Base-by-base conservation (phyloP, 352 stramenopile species). In the Phytophthora idaei region DNA sequence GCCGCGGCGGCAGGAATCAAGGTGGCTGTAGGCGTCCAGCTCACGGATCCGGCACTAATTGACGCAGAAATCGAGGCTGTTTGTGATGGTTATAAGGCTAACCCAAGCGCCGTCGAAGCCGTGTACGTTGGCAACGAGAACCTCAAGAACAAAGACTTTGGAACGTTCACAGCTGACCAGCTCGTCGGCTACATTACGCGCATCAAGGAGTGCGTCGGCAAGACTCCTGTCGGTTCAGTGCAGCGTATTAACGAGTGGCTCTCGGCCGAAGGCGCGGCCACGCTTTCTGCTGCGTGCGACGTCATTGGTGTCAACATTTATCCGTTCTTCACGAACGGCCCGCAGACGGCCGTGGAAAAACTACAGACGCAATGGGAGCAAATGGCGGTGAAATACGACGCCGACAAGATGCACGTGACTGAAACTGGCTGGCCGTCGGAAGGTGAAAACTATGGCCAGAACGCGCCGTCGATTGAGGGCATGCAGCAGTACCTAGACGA, bases 121-220 rank as follows among this genome's bases (percentile, higher is more conserved):
- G 85, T 94, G 32, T 93, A 89, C 60, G 80, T 90, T 34, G 86
- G 86, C 31, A 94, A 93, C 64, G 86, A 94, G 46, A 80, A 90
- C 74, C 71, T 94, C n/a, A 60, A 73, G 48, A 89, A 87, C 64
- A 77, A 78, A 34, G 67, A 69, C 52, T 86, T 79, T 28, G 83
- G 81, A 12, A 73, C 64, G 1, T 77, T 59, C 45, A 64, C 74
- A 3, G 78, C 70, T 3, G 61, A 69, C 17, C 36, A 82, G 51
- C 74, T 93, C 17, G 47, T 79, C 4, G 74, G 63, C 14, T 86
- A 79, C 65, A 89, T 93, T 53, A 63, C 58, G 10, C 74, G 80
- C 12, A 71, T 94, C 15, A 87, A 90, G 53, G 61, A 39, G 15
- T 87, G 80, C 41, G 86, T 86, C 6, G 60, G 67, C 10, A 67